These are phyloP conservation scores for Xylaria longipes DNA, from an alignment of 495 filamentous ascomycete species.

Conservation along the genomic window DNA sequence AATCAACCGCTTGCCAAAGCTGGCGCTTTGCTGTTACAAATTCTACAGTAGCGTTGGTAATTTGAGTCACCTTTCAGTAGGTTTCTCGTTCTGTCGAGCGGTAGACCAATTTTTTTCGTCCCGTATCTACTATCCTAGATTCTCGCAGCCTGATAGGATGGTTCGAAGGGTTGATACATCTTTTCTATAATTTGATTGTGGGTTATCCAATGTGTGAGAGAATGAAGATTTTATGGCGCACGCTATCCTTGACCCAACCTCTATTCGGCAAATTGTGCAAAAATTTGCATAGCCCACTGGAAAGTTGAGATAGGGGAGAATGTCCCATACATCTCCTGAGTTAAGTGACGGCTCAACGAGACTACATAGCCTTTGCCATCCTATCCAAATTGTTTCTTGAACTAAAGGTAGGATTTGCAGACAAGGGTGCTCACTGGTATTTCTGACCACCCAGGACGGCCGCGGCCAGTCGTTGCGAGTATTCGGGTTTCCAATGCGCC, in stretches of 20 bases:
- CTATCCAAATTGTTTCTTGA: background rate
- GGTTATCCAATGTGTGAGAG: background rate
- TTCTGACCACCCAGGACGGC: background rate
- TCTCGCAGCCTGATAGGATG: conserved; percentile 73
- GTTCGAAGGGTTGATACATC: conserved; percentile 70
- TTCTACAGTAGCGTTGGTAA: conserved; percentile 47
- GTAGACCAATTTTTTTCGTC: conserved; percentile 72
- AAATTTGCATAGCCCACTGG: background rate
- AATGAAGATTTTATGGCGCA: background rate
- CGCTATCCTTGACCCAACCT: background rate
- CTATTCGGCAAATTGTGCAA: background rate
- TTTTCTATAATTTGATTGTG: conserved; percentile 8
- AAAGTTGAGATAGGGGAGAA: background rate
- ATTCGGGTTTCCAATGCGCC: background rate
- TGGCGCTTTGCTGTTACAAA: conserved; percentile 42
- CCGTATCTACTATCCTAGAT: conserved; percentile 98
- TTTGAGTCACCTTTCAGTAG: conserved; percentile 75
- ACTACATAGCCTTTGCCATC: background rate
- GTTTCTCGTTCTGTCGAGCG: conserved; percentile 61
- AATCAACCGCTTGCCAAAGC: conserved; percentile 61
- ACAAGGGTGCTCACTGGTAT: background rate
- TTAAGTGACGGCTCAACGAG: background rate
- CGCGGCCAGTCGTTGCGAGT: background rate
- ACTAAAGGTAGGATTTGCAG: background rate
- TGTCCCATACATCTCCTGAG: background rate